phyloP scores from a whole-genome alignment of 208 protist species.

The Lotmaria passim region DNA sequence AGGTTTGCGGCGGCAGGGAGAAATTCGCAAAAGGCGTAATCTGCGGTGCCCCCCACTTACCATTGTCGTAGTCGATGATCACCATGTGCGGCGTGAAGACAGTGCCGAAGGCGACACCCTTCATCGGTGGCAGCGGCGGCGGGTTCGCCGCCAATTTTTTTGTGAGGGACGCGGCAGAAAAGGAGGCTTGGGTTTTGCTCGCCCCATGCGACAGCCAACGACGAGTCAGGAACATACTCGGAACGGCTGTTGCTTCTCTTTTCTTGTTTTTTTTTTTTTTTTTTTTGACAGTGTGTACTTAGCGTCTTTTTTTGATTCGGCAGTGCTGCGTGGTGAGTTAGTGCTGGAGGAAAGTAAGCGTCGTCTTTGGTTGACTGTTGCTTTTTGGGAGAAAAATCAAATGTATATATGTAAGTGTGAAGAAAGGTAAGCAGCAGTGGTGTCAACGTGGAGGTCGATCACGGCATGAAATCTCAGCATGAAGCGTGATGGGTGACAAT shows the following conservation, averaged over 20 bases:
- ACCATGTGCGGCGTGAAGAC: conserved; percentile 98
- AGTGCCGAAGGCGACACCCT: conserved; percentile 91
- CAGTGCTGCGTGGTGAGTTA: no score
- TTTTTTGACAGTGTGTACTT: no score
- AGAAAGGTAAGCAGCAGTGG: no score
- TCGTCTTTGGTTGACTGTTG: no score
- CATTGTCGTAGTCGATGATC: conserved; percentile 82
- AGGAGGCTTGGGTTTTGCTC: not conserved
- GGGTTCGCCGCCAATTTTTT: conserved; percentile 45
- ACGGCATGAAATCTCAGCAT: no score
- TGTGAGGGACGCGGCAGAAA: conserved; percentile 19
- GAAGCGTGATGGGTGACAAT: no score
- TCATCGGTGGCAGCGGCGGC: conserved; percentile 59
- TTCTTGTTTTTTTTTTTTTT: not conserved
- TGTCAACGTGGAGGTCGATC: no score
- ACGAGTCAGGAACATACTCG: conserved; percentile 3
- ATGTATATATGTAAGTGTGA: no score
- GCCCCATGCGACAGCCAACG: not conserved
- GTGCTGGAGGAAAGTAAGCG: no score
- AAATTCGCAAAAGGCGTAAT: conserved; percentile 83
- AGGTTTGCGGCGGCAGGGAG: conserved; percentile 86
- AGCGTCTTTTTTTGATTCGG: no score
- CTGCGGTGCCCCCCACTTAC: conserved; percentile 85
- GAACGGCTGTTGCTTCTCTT: not conserved
- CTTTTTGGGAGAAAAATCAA: not conserved